Evolutionary conservation across 805 yeast genomes (phyloP).

Genomic region (Candida michaelii): DNA sequence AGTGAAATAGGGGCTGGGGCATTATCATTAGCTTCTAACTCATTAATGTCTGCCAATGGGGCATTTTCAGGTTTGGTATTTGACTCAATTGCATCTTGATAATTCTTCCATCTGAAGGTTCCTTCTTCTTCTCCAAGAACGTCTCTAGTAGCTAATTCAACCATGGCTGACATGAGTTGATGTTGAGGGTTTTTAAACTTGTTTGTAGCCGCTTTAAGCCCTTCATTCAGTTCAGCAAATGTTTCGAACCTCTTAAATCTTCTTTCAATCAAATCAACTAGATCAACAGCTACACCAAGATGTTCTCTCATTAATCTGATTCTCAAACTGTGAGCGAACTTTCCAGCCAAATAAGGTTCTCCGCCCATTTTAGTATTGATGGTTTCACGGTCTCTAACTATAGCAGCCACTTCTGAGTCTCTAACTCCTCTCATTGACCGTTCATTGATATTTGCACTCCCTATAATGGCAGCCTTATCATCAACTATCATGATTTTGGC

Average conservation of each 20-base stretch:
- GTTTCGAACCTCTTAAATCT: constrained; percentile 53
- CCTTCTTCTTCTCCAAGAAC: constrained; percentile 54
- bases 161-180: constrained; percentile 58
- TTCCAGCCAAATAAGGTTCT: constrained; percentile 73
- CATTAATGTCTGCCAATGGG: constrained; percentile 27
- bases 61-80: constrained; percentile 15
- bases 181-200: constrained; percentile 33
- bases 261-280: constrained; percentile 77
- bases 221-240: constrained; percentile 42
- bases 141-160: constrained; percentile 72
- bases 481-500: constrained; percentile 91
- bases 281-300: constrained; percentile 88
- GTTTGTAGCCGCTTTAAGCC: constrained; percentile 47
- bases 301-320: constrained; percentile 96
- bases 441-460: constrained; percentile 96
- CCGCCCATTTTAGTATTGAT: constrained; percentile 78
- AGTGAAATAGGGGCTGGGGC: constrained; percentile 34
- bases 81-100: constrained; percentile 19
- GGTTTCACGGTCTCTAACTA: constrained; percentile 79
- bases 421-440: constrained; percentile 92
- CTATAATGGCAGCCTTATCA: constrained; percentile 90
- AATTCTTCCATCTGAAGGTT: constrained; percentile 45
- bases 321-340: constrained; percentile 85
- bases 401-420: constrained; percentile 92
- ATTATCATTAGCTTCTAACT: constrained; percentile 24